A percentile compares a stretch with the other conserved stretches of the same genome.
phyloP scores from a whole-genome alignment of 2,329 filamentous ascomycete genomes.

The Hymenoscyphus infarciens region DNA sequence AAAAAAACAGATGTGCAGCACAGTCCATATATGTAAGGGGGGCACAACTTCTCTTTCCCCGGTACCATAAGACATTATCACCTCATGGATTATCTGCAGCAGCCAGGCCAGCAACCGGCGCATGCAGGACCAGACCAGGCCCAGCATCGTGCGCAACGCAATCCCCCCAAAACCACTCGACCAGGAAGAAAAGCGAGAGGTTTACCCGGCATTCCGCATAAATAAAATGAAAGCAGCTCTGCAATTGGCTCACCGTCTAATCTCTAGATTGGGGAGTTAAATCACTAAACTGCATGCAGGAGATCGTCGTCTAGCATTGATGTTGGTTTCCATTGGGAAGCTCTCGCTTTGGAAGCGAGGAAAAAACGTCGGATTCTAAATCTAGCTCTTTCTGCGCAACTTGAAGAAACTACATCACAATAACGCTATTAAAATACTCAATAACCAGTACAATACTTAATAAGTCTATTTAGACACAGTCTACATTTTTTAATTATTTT shows the following conservation, averaged over 20 bases:
- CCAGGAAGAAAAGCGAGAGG: not conserved
- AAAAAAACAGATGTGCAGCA: not conserved
- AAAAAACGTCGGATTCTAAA: no score
- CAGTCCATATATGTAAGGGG: not conserved
- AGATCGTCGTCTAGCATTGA: conserved; percentile 4
- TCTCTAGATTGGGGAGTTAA: not conserved
- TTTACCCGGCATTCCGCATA: conserved; percentile 10
- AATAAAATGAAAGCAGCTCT: not conserved
- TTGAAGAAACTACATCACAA: no score
- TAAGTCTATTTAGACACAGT: no score
- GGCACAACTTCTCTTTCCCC: not conserved
- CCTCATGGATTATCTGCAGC: not conserved
- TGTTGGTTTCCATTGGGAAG: not conserved
- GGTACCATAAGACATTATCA: not conserved
- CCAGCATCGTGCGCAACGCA: not conserved
- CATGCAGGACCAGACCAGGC: no score
- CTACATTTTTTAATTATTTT: no score
- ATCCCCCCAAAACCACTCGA: not conserved
- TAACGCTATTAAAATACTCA: no score
- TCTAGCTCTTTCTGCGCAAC: no score
- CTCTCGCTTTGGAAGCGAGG: not conserved
- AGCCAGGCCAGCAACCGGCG: not conserved
- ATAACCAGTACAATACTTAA: no score
- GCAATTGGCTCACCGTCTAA: not conserved
- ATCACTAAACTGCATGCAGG: not conserved